Base-by-base conservation (phyloP, 106 monocot genomes). In the Apostasia ramifera region DNA sequence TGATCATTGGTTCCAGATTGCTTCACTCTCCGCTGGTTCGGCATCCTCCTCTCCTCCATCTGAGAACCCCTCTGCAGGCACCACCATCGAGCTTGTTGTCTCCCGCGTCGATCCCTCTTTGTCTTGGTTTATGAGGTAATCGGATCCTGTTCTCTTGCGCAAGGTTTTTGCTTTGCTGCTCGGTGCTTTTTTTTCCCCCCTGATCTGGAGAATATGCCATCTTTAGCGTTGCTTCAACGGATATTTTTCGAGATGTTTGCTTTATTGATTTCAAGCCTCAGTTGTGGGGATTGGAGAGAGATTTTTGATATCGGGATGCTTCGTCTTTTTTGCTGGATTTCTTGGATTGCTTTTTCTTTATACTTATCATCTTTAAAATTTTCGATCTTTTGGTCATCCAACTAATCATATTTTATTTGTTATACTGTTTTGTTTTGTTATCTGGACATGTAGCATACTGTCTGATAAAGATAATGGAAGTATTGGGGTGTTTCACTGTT, bases 111-210 rank as follows among this genome's bases (percentile, higher is more conserved):
- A 85, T 80, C 74, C 44, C 53, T 75, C 66, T 74, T 68, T 57
- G 66, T 75, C 76, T 77, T 81, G 74, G 89, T 90, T 90, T 90
- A 90, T 90, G 89, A 90, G 89, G 89, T 90, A 78, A 52, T 15
- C 15, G 6, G 4, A 43, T 26, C 26, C 51, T 2, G 11, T 39
- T 48, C 13, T 40, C 26, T 47, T 11, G 12, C 26, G 26, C 1
- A 10, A 40, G 48, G 13, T 44, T 5, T 40, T 26, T 2, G 4
- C 6, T 44, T 47, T 59, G 71, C 53, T 14, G 71, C 44, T 49
- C 55, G 47, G 47, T 70, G 38, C 13, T 15, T 50, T 4, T 26
- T 62, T 62, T 57, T 37, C 37, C 1, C 38, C 53, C 8, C 37
- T 40, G 52, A 52, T 54, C 8, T 54, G 4, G 14, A 14, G 43